Conservation (phyloP, 768 basidiomycete genomes). For the Kwoniella dendrophila region DNA sequence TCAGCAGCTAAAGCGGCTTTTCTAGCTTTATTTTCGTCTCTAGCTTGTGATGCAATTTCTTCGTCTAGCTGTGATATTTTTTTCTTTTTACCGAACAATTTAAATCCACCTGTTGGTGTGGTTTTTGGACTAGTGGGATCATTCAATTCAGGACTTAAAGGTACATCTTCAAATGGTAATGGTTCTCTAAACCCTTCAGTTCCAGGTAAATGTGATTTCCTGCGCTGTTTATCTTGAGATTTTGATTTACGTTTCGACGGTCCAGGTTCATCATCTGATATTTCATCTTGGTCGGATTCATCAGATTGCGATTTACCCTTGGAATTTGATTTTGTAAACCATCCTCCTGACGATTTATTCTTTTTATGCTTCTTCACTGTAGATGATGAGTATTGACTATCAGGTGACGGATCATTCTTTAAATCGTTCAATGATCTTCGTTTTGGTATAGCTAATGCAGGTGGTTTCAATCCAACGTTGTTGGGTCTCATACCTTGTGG, state of each 20-base stretch:
- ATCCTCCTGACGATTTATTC: constrained; percentile 13
- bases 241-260: constrained; percentile 28
- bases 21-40: constrained; percentile 49
- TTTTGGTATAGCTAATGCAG: constrained; percentile 38
- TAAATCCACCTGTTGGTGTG: constrained; percentile 4
- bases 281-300: constrained; percentile 15
- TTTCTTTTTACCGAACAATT: not conserved
- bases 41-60: constrained; percentile 28
- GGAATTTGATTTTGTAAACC: constrained; percentile 8
- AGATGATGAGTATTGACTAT: constrained; percentile 30
- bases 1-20: constrained; percentile 47
- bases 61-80: constrained; percentile 27
- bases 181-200: constrained; percentile 21
- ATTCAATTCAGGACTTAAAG: constrained; percentile 4
- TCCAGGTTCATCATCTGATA: constrained; percentile 48
- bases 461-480: constrained; percentile 36
- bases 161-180: constrained; percentile 30
- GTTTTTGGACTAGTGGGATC: not conserved
- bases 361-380: constrained; percentile 23
- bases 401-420: constrained; percentile 32
- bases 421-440: constrained; percentile 42
- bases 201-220: constrained; percentile 10
- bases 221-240: constrained; percentile 5
- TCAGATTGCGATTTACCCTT: not conserved
- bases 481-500: constrained; percentile 24